Conservation (phyloP, 305 asterid genomes). For the Rubia occidens region DNA sequence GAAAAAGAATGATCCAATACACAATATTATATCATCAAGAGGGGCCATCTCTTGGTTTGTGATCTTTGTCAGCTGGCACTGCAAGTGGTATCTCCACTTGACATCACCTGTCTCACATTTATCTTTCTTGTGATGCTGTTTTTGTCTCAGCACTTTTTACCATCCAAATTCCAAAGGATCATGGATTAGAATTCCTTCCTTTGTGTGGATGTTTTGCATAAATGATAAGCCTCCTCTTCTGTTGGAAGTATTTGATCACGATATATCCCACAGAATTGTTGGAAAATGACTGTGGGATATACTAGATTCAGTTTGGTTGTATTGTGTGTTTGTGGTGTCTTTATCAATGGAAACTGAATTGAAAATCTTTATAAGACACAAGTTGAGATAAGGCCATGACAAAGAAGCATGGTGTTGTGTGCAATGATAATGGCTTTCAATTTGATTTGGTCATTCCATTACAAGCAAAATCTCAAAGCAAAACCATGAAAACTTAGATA, state of each 20-base stretch:
- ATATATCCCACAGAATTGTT: background rate
- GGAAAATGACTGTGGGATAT: background rate
- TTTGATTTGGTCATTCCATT: slow-evolving; percentile 53
- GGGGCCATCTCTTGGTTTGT: slow-evolving; percentile 10
- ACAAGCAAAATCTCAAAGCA: slow-evolving; percentile 47
- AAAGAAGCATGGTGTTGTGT: slow-evolving; percentile 54
- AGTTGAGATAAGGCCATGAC: slow-evolving; percentile 69
- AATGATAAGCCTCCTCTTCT: background rate
- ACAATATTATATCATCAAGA: background rate
- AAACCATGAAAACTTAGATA: slow-evolving; percentile 31
- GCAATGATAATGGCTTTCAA: slow-evolving; percentile 65
- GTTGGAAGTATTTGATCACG: background rate
- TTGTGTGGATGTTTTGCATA: background rate
- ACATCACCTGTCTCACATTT: slow-evolving; percentile 19
- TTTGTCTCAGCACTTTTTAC: slow-evolving; percentile 19
- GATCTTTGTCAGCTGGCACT: slow-evolving; percentile 16
- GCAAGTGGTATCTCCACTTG: slow-evolving; percentile 30
- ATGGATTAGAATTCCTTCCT: slow-evolving; percentile 14
- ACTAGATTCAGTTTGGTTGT: background rate
- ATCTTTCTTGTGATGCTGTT: slow-evolving; percentile 4
- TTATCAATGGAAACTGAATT: slow-evolving; percentile 38
- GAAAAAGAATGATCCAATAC: slow-evolving; percentile 5
- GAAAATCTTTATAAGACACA: slow-evolving; percentile 41
- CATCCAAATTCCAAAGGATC: slow-evolving; percentile 22
- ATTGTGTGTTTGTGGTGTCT: slow-evolving; percentile 30